phyloP scores from a whole-genome alignment of 345 rosid genomes.

The Salix udensis region DNA sequence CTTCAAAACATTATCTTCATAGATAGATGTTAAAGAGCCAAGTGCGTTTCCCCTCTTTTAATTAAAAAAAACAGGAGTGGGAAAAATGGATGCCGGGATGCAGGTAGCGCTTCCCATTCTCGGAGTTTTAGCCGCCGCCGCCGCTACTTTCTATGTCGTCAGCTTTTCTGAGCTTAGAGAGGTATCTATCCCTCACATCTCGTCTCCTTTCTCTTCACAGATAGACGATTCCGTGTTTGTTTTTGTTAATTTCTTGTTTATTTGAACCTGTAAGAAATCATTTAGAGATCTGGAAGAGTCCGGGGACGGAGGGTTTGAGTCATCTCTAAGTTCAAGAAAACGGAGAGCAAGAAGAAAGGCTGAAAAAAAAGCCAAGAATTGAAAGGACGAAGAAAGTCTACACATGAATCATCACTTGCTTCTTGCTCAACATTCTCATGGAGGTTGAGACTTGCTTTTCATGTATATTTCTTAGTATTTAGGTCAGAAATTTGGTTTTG shows the following conservation, averaged over 20 bases:
- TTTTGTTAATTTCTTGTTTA: not conserved
- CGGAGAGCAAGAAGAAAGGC: constrained; percentile 53
- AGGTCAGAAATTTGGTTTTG: not conserved
- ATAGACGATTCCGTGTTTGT: not conserved
- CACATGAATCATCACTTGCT: not conserved
- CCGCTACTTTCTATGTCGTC: constrained; percentile 59
- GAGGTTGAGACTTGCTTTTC: not conserved
- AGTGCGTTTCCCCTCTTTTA: not conserved
- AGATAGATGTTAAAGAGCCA: not conserved
- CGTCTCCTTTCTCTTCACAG: not conserved
- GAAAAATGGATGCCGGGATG: constrained; percentile 52
- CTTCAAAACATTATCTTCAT: not conserved
- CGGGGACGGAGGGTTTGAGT: constrained; percentile 40
- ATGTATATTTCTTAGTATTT: not conserved
- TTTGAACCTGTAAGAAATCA: constrained; percentile 42
- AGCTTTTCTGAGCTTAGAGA: constrained; percentile 66
- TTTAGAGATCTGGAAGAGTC: constrained; percentile 49
- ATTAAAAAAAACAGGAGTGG: not conserved
- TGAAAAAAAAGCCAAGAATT: constrained; percentile 23
- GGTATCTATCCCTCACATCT: constrained; percentile 29
- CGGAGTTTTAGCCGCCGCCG: constrained; percentile 62
- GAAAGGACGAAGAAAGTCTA: not conserved
- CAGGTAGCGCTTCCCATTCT: constrained; percentile 60
- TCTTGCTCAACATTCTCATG: not conserved
- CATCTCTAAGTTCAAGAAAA: constrained; percentile 51